Base-by-base conservation (phyloP, 2,329 filamentous ascomycete genomes). In the Talaromyces marneffei region DNA sequence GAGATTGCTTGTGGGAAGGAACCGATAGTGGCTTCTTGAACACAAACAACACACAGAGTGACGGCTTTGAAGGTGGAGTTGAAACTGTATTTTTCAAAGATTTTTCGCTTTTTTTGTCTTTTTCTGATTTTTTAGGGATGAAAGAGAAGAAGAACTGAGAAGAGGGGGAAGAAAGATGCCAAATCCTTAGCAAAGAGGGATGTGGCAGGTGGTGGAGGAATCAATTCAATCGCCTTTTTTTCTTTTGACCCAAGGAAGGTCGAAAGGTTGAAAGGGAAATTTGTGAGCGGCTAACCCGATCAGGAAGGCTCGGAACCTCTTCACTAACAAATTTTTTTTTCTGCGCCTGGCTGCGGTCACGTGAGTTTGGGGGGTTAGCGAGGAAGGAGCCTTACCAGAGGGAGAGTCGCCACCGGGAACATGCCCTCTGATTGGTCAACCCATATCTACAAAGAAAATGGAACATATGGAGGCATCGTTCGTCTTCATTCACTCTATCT, bases 31-130 rank as follows among this genome's bases (percentile, higher is more conserved):
- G 59, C 46, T 65, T 65, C 63, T 63, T 66, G 59, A 54, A 57
- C 61, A 63, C 65, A 66, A 68, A 72, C 69, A 72, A 70, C 69
- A 67, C 70, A 74, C 70, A 55, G 25, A 74, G 69, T 69, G 64
- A 61, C 56, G 52, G 52, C 18, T 54, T 54, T 55, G 52, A 40
- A 35, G 33, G 33, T 35, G 31, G 52, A 40, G 35, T n/a, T 40
- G 61, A 62, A 61, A 59, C 27, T 20, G 29, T 60, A 63, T 69
- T 71, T 74, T 75, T 74, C 69, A 65, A 64, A 65, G 65, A 66
- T 71, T 78, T 77, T 72, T 62, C 40, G 40, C 69, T 69, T 65
- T 67, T 73, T 72, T 72, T 71, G 67, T 59, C 39, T 69, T 63
- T 75, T 76, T 76, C 73, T 75, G 61, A 54, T 61, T 40, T 62